These are phyloP conservation scores for Cicer cuneatum DNA, from an alignment of 306 rosid species.

Conservation along the genomic window DNA sequence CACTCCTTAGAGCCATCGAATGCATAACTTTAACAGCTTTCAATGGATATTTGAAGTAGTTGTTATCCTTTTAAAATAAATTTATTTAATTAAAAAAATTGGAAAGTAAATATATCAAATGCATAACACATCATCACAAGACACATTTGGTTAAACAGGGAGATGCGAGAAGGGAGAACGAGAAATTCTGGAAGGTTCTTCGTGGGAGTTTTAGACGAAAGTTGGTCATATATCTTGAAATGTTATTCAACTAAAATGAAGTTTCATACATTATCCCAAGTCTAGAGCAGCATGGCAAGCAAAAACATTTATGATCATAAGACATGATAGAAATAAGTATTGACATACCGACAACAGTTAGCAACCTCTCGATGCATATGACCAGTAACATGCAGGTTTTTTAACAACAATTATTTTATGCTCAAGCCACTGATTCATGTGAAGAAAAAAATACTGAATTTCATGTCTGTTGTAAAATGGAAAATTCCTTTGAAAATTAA, in stretches of 20 bases:
- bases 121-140: too few species aligned
- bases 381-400: conserved; percentile 81
- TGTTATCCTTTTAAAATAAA: too few species aligned
- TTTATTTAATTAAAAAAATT: too few species aligned
- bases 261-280: conserved; percentile 18
- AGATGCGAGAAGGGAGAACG: too few species aligned
- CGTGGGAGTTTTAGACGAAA: too few species aligned
- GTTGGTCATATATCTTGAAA: conserved; percentile 18
- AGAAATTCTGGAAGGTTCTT: too few species aligned
- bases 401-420: conserved; percentile 37
- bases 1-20: too few species aligned
- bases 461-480: conserved; percentile 92
- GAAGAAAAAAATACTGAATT: conserved; percentile 34
- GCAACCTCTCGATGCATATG: conserved; percentile 99
- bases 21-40: too few species aligned
- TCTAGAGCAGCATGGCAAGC: conserved; percentile 9
- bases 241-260: conserved; percentile 7
- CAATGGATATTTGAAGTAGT: too few species aligned
- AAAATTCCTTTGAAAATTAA: conserved; percentile 91
- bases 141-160: too few species aligned
- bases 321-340: conserved; percentile 29
- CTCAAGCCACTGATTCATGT: conserved; percentile 30
- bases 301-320: neutral
- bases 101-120: too few species aligned
- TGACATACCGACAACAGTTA: conserved; percentile 87